Conservation (phyloP, 2,329 filamentous ascomycete genomes). For the Phaeosphaeria sp. region DNA sequence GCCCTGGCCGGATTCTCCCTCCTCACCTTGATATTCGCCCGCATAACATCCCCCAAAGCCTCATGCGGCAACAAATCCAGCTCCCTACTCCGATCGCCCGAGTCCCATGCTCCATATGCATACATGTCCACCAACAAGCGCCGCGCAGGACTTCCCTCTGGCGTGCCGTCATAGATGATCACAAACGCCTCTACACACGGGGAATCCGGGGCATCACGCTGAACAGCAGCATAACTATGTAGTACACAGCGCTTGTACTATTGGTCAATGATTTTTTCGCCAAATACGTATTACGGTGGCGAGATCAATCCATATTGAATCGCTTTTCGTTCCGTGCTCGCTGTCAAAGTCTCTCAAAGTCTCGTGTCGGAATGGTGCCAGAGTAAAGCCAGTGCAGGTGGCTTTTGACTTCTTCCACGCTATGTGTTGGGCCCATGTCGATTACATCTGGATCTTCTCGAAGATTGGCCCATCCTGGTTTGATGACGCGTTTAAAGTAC, state of each 20-base stretch:
- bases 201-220: not conserved
- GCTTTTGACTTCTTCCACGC: conserved; percentile 1
- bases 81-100: not conserved
- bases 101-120: conserved; percentile 4
- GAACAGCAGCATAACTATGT: not conserved
- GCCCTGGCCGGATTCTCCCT: conserved; percentile 3
- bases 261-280: conserved; percentile 6
- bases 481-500: conserved; percentile 7
- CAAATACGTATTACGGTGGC: conserved; percentile 7
- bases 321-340: not conserved
- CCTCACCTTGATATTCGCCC: conserved; percentile 3
- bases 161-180: conserved; percentile 8
- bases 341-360: conserved; percentile 9
- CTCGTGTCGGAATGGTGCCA: conserved; percentile 4
- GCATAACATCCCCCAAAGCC: conserved; percentile 3
- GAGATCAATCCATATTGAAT: conserved; percentile 7
- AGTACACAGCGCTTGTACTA: conserved; percentile 2
- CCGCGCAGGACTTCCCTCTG: conserved; percentile 1
- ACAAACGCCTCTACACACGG: conserved; percentile 3
- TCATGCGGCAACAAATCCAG: conserved; percentile 2
- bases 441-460: conserved; percentile 3
- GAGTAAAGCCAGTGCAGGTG: conserved; percentile 8
- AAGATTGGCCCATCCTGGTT: conserved; percentile 6
- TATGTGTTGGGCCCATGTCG: conserved; percentile 5
- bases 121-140: conserved; percentile 7